Evolutionary conservation across 2,329 filamentous ascomycete genomes (phyloP), one percentile per base, ranked within the genome.

Genomic region (Sporothrix brunneoviolacea): DNA sequence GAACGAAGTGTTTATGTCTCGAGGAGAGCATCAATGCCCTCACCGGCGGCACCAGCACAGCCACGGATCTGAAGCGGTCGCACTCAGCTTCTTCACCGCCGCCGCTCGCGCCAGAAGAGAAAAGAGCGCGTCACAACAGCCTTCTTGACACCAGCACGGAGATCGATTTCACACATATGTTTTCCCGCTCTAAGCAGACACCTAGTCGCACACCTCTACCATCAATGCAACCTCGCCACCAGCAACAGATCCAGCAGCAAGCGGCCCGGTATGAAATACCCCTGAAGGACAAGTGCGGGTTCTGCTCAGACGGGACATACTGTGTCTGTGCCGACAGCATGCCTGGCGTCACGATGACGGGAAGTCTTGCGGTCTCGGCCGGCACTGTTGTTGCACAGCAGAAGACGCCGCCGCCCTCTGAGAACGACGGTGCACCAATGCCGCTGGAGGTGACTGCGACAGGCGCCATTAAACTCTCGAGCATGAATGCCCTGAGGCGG

Each of bases 241-340:
- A 45, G 37, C 27, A 36, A 21, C 40, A n/a, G 38, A 38, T 15
- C 40, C 38, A 24, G 43, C 54, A 50, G 44, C 52, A 18, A 18
- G 46, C 40, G 49, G 58, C 40, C 48, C 60, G 57, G 51, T 62
- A 50, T 15, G 50, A 57, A n/a, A 65, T 76, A 37, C 68, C 72
- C 10, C 72, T 77, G 5, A 76, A 80, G 55, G 87, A 91, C 59
- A 77, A 80, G 18, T 93, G 88, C 64, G 88, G 88, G 7, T 93
- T 93, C 68, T 93, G 88, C 67, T 80, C 84, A 55, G 86, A 91
- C 53, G 86, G 86, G 4, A 90, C 84, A 0, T 88, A 88, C 59
- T 93, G 88, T 62, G 82, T 90, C 57, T 93, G 88, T 65, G 87
- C 86, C 21, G 87, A 91, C 9, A 58, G 62, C 16, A 62, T 64